Conservation (phyloP, 352 stramenopile species). For the Phytopythium kandeliae region DNA sequence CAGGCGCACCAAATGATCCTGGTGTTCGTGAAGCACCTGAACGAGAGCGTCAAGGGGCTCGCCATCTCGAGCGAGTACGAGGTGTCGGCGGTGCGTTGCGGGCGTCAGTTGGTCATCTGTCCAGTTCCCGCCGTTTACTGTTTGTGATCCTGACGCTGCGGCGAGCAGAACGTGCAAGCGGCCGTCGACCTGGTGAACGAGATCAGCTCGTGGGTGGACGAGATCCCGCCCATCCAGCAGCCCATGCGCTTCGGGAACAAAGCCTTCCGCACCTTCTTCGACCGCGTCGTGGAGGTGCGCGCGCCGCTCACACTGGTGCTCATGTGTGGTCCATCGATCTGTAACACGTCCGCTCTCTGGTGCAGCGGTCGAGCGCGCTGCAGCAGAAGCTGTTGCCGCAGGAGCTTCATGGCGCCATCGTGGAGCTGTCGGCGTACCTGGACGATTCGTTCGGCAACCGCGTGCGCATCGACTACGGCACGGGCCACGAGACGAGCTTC, state of each 20-base stretch:
- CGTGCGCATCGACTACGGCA: slow-evolving; percentile 98
- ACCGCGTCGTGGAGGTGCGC: slow-evolving; percentile 65
- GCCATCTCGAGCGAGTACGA: slow-evolving; percentile 52
- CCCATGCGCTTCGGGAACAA: slow-evolving; percentile 95
- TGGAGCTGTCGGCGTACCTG: slow-evolving; percentile 94
- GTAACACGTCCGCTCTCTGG: not conserved
- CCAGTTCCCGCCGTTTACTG: no score
- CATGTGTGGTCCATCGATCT: no score
- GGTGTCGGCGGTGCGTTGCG: slow-evolving; percentile 57
- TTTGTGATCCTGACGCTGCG: no score
- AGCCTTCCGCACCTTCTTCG: slow-evolving; percentile 89
- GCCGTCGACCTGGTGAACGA: slow-evolving; percentile 51
- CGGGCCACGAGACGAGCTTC: slow-evolving; percentile 98
- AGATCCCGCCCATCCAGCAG: slow-evolving; percentile 90
- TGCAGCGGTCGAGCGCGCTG: slow-evolving; percentile 40
- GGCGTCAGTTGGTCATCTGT: no score
- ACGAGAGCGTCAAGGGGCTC: slow-evolving; percentile 68
- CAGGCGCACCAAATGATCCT: slow-evolving; percentile 80
- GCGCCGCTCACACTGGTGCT: not conserved
- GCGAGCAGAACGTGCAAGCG: slow-evolving; percentile 58
- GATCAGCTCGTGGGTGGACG: slow-evolving; percentile 86
- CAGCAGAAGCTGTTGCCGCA: slow-evolving; percentile 60
- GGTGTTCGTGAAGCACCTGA: slow-evolving; percentile 77
- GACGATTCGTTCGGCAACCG: slow-evolving; percentile 96
- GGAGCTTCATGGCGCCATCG: slow-evolving; percentile 53